Evolutionary conservation across 768 basidiomycete species (phyloP), one percentile per base, ranked within the genome.

Genomic region (Auricularia heimuer): DNA sequence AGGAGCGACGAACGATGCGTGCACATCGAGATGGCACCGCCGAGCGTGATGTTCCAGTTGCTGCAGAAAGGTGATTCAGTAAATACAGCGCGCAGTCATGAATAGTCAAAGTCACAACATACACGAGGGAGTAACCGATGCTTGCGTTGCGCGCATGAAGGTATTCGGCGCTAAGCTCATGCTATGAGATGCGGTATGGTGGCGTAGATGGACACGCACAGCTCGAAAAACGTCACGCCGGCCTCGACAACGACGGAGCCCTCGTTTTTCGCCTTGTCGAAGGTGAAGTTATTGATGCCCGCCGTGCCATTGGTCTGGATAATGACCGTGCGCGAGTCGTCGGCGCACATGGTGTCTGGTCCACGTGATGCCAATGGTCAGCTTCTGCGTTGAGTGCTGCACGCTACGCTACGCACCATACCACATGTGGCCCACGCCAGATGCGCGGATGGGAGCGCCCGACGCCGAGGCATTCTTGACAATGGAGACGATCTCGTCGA

Each of bases 221-320:
- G 64, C 60, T 65, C 58, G 18, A 65, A 54, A 60, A 65, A 65
- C 1, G 64, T 65, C 33, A 65, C 64, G 2, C 64, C 64, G 42
- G 64, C 64, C 29, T 64, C 51, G 10, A 64, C 47, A 33, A 39
- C 47, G 34, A 36, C 34, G 47, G 37, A 56, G 24, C 51, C 33
- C 29, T 64, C 24, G 36, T 42, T 36, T 54, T 24, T 54, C 29
- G 58, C 60, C 36, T 61, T 61, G 21, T 65, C 39, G 39, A 65
- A 61, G 16, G 35, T 44, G 58, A 65, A 61, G 60, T 65, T 45
- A 21, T 33, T 29, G 29, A 65, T 65, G 37, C 29, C 8, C 18
- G 60, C 61, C n/a, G 61, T 37, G 61, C 61, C 37, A 18, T 65
- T 61, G 36, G 64, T 65, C 47, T 65, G 60, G 60, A 65, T 37